phyloP scores from a whole-genome alignment of 2,329 filamentous ascomycete species.

The Coleophoma crateriformis region DNA sequence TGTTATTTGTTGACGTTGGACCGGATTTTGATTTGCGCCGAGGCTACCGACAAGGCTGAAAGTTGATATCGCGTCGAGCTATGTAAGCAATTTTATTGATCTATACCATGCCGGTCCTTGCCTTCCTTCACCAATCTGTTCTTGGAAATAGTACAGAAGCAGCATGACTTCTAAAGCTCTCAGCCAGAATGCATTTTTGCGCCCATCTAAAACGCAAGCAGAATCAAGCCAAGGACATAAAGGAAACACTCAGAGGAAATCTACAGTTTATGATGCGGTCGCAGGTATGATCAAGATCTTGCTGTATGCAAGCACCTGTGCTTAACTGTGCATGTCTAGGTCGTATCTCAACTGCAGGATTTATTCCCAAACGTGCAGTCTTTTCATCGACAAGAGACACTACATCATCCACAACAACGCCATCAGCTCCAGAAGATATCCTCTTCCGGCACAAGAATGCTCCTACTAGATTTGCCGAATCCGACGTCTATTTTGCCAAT shows the following conservation, averaged over 20 bases:
- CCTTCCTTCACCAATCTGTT: no score
- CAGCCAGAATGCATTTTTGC: slow-evolving; percentile 12
- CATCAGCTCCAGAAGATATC: slow-evolving; percentile 62
- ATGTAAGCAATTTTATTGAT: not conserved
- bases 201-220: slow-evolving; percentile 7
- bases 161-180: slow-evolving; percentile 21
- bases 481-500: slow-evolving; percentile 66
- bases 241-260: slow-evolving; percentile 25
- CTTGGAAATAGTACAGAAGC: not conserved
- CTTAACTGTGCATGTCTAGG: slow-evolving; percentile 21
- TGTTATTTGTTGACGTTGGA: no score
- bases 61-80: not conserved
- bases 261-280: slow-evolving; percentile 68
- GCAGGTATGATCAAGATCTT: slow-evolving; percentile 44
- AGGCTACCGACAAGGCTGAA: no score
- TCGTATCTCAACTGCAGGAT: slow-evolving; percentile 35
- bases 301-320: not conserved
- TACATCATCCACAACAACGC: slow-evolving; percentile 22
- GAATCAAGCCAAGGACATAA: slow-evolving; percentile 4
- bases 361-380: slow-evolving; percentile 26
- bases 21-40: no score
- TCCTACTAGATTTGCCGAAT: slow-evolving; percentile 62
- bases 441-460: slow-evolving; percentile 61
- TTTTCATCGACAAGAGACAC: slow-evolving; percentile 22
- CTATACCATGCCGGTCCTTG: no score